Evolutionary conservation across 805 yeast species (phyloP), one percentile per base, ranked within the genome.

Genomic region (Lachancea dasiensis): DNA sequence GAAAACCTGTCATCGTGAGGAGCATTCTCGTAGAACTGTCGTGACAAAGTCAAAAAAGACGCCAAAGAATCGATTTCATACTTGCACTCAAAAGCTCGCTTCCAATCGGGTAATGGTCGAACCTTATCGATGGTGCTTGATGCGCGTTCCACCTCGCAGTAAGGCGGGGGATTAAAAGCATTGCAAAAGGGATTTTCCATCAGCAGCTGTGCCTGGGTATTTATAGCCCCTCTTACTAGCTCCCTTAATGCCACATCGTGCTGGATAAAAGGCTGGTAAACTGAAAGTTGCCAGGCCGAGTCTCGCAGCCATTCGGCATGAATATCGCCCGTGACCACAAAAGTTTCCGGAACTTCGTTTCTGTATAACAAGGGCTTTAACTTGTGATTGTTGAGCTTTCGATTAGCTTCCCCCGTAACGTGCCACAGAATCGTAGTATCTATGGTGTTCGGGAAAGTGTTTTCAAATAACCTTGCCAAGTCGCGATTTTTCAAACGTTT

Each of bases 221-320:
- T 72, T 35, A 86, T 82, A 2, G 95, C 95, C 13, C 95, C 95
- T 43, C 64, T 66, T 22, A 86, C 68, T 54, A 86, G 60, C 22
- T 65, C 65, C 41, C 62, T 56, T 36, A 86, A 64, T 2, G 48
- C 41, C 1, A 55, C 46, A 50, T 86, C 92, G 37, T 70, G 52
- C 27, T 62, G 61, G 10, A 78, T 61, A 16, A 85, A 67, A 6
- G 76, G 75, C 49, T 80, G 79, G 57, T 86, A 87, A 2, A 83
- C 84, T 3, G 85, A 72, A 33, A 86, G 61, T 54, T 86, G 96
- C 48, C 92, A 67, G 0, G 95, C 85, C 1, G 94, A 79, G 58
- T 86, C 96, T 37, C 96, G 63, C 34, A 86, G 64, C 96, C 96
- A 86, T 59, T 86, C 95, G 2, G 95, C 95, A 56, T 85, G 87